A percentile compares a stretch with the other conserved stretches of the same genome.
Conservation (phyloP, 345 rosid genomes). For the Eucalyptus brandiana region DNA sequence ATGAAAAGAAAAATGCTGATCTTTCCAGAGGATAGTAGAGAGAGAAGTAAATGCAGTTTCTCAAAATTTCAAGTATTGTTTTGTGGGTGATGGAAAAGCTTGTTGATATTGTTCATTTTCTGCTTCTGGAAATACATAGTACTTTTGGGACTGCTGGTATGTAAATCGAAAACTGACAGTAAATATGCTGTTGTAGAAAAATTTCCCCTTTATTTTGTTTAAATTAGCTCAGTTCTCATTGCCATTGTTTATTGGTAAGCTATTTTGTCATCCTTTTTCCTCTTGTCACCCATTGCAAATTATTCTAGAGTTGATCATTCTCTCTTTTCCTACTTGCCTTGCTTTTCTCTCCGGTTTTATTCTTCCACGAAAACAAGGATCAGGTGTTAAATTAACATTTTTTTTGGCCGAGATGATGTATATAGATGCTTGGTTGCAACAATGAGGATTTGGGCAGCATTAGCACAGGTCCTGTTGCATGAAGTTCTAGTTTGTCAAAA, state of each 20-base stretch:
- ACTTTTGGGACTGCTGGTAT: conserved; percentile 64
- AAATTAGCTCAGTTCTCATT: neutral
- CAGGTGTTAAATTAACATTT: neutral
- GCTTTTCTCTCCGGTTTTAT: neutral
- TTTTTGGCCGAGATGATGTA: neutral
- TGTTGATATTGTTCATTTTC: conserved; percentile 75
- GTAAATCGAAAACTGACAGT: neutral
- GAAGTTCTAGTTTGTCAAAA: neutral
- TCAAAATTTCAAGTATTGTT: neutral
- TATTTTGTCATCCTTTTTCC: neutral
- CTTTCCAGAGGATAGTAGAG: neutral
- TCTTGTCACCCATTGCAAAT: neutral
- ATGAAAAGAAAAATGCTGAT: neutral
- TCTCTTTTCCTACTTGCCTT: neutral
- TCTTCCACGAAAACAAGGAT: neutral
- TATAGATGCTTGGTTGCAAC: neutral
- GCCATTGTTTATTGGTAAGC: neutral
- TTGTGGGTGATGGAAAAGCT: conserved; percentile 86
- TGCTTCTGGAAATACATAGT: conserved; percentile 72
- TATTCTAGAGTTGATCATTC: neutral
- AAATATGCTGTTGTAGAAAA: neutral
- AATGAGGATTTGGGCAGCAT: neutral
- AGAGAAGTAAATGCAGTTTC: neutral
- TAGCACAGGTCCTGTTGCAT: neutral
- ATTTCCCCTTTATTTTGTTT: neutral